Percentiles rank a stretch among this genome's conserved stretches.
These are phyloP conservation scores for Coniochaeta prunicola DNA, from an alignment of 2,329 filamentous ascomycete species.

Conservation along the genomic window DNA sequence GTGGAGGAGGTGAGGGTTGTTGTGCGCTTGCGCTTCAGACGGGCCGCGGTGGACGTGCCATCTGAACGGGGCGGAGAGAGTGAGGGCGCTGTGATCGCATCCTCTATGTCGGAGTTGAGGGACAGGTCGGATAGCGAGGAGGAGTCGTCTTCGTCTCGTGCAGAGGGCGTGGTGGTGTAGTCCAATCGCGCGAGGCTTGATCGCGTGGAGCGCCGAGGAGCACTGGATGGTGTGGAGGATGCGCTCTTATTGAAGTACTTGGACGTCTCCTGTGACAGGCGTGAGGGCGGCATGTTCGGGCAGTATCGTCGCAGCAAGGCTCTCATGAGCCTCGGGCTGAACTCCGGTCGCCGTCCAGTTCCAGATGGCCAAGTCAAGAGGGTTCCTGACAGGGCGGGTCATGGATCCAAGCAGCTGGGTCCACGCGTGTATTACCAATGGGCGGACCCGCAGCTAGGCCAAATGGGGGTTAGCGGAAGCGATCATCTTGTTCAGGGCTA, in stretches of 20 bases:
- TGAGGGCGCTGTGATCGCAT: conserved; percentile 14
- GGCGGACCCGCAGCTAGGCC: not conserved
- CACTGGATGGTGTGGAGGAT: conserved; percentile 13
- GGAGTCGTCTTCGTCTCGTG: conserved; percentile 7
- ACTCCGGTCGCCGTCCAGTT: not conserved
- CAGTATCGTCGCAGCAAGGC: not conserved
- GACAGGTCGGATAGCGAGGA: conserved; percentile 4
- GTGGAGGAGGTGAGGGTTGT: conserved; percentile 17
- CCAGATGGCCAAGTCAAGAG: not conserved
- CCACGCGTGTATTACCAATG: too few relatives aligned
- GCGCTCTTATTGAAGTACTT: conserved; percentile 45
- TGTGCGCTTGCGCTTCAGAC: conserved; percentile 22
- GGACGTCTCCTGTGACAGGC: conserved; percentile 50
- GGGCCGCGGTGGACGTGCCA: conserved; percentile 3
- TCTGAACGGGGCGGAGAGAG: not conserved
- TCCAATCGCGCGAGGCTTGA: conserved; percentile 42
- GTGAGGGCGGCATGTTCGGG: conserved; percentile 46
- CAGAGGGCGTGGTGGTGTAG: conserved; percentile 19
- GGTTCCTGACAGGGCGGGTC: not conserved
- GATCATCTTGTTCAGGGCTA: not conserved
- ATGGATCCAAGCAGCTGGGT: not conserved
- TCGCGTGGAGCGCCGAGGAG: conserved; percentile 40
- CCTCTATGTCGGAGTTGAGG: conserved; percentile 23
- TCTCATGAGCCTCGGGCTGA: not conserved
- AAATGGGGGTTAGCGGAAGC: not conserved